phyloP scores from a whole-genome alignment of 1,284 basidiomycete genomes.

The Ceraceosorus bombacis region DNA sequence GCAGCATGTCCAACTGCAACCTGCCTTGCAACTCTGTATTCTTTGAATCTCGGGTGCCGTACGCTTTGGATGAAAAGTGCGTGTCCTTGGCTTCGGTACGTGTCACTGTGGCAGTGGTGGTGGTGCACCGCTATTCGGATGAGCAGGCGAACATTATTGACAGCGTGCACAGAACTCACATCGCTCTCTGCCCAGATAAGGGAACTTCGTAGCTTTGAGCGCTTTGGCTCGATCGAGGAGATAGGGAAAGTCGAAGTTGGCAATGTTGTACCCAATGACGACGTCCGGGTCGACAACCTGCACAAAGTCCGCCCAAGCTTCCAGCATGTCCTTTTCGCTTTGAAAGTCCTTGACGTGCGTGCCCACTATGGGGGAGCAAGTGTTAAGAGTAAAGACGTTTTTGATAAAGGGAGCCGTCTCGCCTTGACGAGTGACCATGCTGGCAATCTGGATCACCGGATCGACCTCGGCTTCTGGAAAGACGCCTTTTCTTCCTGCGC shows the following conservation, averaged over 20 bases:
- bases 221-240: conserved; percentile 46
- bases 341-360: conserved; percentile 44
- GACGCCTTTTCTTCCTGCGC: conserved; percentile 47
- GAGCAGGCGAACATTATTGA: not conserved
- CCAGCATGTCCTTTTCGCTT: conserved; percentile 41
- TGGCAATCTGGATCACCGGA: conserved; percentile 48
- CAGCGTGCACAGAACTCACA: conserved; percentile 6
- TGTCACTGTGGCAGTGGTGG: conserved; percentile 11
- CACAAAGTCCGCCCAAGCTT: conserved; percentile 44
- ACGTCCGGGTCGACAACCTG: conserved; percentile 45
- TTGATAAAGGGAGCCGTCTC: conserved; percentile 44
- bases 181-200: conserved; percentile 43
- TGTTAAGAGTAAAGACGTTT: conserved; percentile 47
- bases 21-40: conserved; percentile 46
- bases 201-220: conserved; percentile 41
- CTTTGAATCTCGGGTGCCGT: conserved; percentile 47
- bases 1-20: conserved; percentile 48
- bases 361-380: conserved; percentile 45
- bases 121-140: not conserved
- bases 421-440: conserved; percentile 48
- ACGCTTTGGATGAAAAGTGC: conserved; percentile 48
- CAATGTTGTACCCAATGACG: conserved; percentile 48
- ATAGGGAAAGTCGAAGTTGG: conserved; percentile 49
- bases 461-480: conserved; percentile 44
- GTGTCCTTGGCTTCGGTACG: conserved; percentile 47